Evolutionary conservation across 1,139 yeast species (phyloP), one percentile per base, ranked within the genome.

Genomic region (Scheffersomyces quercinus): DNA sequence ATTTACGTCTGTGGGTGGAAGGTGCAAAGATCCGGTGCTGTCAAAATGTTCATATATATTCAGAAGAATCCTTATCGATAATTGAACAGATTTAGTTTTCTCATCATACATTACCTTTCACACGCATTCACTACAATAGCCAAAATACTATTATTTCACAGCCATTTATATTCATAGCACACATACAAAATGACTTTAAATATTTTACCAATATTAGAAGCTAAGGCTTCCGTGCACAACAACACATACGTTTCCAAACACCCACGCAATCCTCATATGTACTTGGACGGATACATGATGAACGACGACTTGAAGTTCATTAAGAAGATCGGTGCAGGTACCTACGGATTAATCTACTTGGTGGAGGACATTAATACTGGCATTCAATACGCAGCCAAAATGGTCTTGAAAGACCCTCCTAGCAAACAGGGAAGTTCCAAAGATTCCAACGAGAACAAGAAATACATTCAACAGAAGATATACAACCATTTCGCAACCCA

Each of bases 341-440:
- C 96, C 16, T 89, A 86, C 59, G 97, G 97, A 2, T 73, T 87
- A 28, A 95, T 90, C 11, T 89, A 86, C 65, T 73, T 81, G 13
- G 91, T 89, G 6, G 68, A 74, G 52, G 85, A 88, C 59, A 52
- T 74, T 12, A 55, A 53, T 39, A 75, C 84, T 0, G 75, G 77
- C 28, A 61, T 70, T 41, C 64, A 70, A 28, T 83, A 73, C 55
- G 97, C 97, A 3, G 82, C 91, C 49, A 90, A 90, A 64, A 82
- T 85, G 47, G 74, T 88, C 7, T 73, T 86, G 31, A 83, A 84
- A 55, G 69, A 68, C 30, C 67, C 65, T 15, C 56, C 60, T 8
- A 37, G 45, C 28, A 51, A 54, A 28, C 54, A 53, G 16, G 48
- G 55, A 26, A 47, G 52, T 33, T 57, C 49, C 33, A 47, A 47